Percentiles rank a stretch among this genome's conserved stretches.
Evolutionary conservation across 2,329 filamentous ascomycete genomes (phyloP).

Genomic region (Calonectria pauciramosa): DNA sequence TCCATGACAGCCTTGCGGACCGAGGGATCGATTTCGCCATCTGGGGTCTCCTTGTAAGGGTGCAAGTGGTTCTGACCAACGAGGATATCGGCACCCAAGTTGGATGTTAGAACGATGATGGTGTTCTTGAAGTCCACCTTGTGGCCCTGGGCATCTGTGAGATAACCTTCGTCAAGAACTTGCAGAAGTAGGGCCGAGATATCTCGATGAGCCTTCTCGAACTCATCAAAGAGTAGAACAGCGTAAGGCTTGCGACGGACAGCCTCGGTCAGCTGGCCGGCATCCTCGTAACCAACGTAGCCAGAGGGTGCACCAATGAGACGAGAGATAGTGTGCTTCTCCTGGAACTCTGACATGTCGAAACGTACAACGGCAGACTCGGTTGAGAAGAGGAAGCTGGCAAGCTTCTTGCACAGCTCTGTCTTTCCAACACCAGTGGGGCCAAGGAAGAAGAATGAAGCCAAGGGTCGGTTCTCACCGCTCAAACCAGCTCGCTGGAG

Average conservation of each 20-base stretch:
- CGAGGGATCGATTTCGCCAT: slow-evolving; percentile 79
- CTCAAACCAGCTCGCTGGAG: slow-evolving; percentile 94
- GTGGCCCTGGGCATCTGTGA: slow-evolving; percentile 95
- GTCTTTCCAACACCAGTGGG: slow-evolving; percentile 98
- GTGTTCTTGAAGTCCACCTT: slow-evolving; percentile 98
- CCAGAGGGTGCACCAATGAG: slow-evolving; percentile 94
- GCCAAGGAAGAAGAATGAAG: slow-evolving; percentile 97
- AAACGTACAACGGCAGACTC: slow-evolving; percentile 92
- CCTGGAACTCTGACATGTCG: slow-evolving; percentile 98
- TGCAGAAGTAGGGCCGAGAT: slow-evolving; percentile 93
- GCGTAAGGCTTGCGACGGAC: slow-evolving; percentile 96
- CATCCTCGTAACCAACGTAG: slow-evolving; percentile 97
- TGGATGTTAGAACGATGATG: slow-evolving; percentile 95
- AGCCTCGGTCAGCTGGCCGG: slow-evolving; percentile 94
- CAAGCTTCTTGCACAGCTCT: slow-evolving; percentile 96
- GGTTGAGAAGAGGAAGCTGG: slow-evolving; percentile 92
- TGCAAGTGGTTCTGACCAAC: slow-evolving; percentile 79
- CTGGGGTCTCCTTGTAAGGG: slow-evolving; percentile 71
- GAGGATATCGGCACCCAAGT: slow-evolving; percentile 92
- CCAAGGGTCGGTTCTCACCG: slow-evolving; percentile 90
- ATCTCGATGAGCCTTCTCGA: slow-evolving; percentile 96
- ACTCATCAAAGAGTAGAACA: slow-evolving; percentile 95
- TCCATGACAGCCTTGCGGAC: slow-evolving; percentile 89
- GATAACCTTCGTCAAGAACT: slow-evolving; percentile 94
- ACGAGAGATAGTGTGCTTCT: slow-evolving; percentile 94